Evolutionary conservation across 2,329 filamentous ascomycete species (phyloP).

Genomic region (Tolypocladium pustulatum): DNA sequence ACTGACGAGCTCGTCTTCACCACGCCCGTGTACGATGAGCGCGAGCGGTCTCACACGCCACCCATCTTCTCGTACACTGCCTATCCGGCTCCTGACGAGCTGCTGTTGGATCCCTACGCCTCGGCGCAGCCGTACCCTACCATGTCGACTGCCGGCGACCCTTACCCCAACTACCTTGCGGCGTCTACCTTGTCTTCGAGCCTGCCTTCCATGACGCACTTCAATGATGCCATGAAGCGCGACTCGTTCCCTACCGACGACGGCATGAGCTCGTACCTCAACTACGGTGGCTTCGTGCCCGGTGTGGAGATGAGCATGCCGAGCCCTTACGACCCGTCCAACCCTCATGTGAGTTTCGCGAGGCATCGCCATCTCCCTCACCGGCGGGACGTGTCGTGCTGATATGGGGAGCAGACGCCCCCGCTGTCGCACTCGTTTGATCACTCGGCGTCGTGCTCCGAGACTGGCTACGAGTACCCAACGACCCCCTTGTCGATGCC

Average conservation of each 20-base stretch:
- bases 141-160: constrained; percentile 36
- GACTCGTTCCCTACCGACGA: constrained; percentile 48
- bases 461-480: constrained; percentile 53
- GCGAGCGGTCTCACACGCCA: constrained; percentile 61
- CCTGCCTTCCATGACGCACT: constrained; percentile 54
- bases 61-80: constrained; percentile 57
- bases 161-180: constrained; percentile 45
- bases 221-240: constrained; percentile 56
- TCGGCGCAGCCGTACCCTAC: constrained; percentile 40
- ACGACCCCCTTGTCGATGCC: constrained; percentile 67
- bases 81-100: constrained; percentile 57
- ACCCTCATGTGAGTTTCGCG: constrained; percentile 61
- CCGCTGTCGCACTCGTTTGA: constrained; percentile 66
- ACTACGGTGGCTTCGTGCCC: constrained; percentile 50
- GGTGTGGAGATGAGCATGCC: constrained; percentile 52
- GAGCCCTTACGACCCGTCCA: constrained; percentile 55
- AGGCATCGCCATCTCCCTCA: constrained; percentile 26
- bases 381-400: constrained; percentile 35
- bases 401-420: constrained; percentile 55
- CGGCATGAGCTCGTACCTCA: constrained; percentile 55
- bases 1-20: constrained; percentile 60
- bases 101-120: constrained; percentile 49
- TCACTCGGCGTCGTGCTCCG: constrained; percentile 52
- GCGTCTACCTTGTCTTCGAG: constrained; percentile 42
- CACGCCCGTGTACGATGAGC: constrained; percentile 43